Base-by-base conservation (phyloP, 768 basidiomycete species). In the Hygrophorus russula region DNA sequence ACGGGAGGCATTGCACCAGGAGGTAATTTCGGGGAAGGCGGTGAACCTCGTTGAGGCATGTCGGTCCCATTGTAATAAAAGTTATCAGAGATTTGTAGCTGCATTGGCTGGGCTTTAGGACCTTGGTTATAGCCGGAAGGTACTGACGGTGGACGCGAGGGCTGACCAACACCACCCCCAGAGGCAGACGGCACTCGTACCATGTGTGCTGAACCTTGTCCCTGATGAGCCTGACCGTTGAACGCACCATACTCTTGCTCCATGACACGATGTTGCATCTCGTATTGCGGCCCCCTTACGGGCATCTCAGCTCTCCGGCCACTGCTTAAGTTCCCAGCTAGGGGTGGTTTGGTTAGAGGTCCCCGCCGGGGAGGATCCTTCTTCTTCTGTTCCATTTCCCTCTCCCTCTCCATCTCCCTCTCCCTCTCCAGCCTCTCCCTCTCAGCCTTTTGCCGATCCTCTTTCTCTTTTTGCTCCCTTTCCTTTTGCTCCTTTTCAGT, bases 261-360 rank as follows among this genome's bases (percentile, higher is more conserved):
- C 74, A 97, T 90, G 39, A 82, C 86, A 17, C 84, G 79, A 59
- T 90, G 85, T 58, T 97, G 93, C 76, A 87, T 82, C 55, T 94
- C 93, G 57, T 94, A 97, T 53, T 89, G 85, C 31, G 93, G 89
- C 4, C 86, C 79, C 49, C 81, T 79, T 42, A 97, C 75, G 6
- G 91, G 82, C 66, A 78, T 89, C 62, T 96, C 93, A 6, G 85
- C 88, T 36, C 78, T 69, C 27, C 90, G 74, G 29, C 70, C 70
- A 20, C 71, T 68, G 13, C 62, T 66, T 7, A 66, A 61, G 37
- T 67, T 60, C 14, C 71, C 68, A 13, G 71, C 65, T 29, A 71
- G 62, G 9, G 70, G 58, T 6, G 69, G 58, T 59, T 88, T 90
- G 33, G 83, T 88, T 53, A 93, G 67, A 19, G 80, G 77, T 9